Conservation (phyloP, 2,329 filamentous ascomycete species). For the Diplodia sapinea region DNA sequence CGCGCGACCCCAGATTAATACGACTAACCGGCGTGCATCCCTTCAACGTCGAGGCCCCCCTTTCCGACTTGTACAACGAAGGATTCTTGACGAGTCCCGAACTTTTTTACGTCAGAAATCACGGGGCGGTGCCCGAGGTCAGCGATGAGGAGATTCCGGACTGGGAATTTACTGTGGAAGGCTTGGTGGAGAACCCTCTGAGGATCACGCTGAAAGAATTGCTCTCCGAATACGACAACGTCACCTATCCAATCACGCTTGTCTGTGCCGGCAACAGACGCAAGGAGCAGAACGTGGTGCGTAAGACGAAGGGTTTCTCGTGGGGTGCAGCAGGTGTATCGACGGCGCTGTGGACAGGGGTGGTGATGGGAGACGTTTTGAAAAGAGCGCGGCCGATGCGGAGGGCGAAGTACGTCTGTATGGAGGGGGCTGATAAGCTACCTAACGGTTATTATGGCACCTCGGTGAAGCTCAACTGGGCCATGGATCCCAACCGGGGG, state of each 20-base stretch:
- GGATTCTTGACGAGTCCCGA: slow-evolving; percentile 88
- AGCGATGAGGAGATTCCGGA: slow-evolving; percentile 72
- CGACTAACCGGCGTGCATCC: slow-evolving; percentile 87
- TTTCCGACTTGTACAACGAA: slow-evolving; percentile 76
- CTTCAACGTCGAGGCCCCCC: slow-evolving; percentile 86
- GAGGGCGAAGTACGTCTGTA: slow-evolving; percentile 81
- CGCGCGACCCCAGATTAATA: slow-evolving; percentile 80
- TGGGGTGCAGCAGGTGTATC: slow-evolving; percentile 90
- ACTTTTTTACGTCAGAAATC: slow-evolving; percentile 90
- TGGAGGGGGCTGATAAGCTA: slow-evolving; percentile 87
- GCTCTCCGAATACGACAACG: slow-evolving; percentile 74
- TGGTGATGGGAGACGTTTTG: slow-evolving; percentile 74
- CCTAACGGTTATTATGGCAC: slow-evolving; percentile 91
- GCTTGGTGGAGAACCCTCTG: slow-evolving; percentile 78
- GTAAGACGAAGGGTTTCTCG: slow-evolving; percentile 92
- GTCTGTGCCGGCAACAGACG: slow-evolving; percentile 91
- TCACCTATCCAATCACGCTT: slow-evolving; percentile 84
- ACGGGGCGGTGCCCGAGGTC: slow-evolving; percentile 80
- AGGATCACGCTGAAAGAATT: slow-evolving; percentile 75
- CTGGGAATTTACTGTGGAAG: slow-evolving; percentile 85
- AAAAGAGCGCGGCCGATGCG: slow-evolving; percentile 69
- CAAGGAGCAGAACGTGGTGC: slow-evolving; percentile 90
- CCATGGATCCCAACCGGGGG: slow-evolving; percentile 78
- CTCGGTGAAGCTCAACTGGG: slow-evolving; percentile 86
- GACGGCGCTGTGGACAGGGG: slow-evolving; percentile 86